Percentiles rank a stretch among this genome's conserved stretches.
Evolutionary conservation across 352 stramenopile genomes (phyloP).

Genomic region (Blastocystis sp.): DNA sequence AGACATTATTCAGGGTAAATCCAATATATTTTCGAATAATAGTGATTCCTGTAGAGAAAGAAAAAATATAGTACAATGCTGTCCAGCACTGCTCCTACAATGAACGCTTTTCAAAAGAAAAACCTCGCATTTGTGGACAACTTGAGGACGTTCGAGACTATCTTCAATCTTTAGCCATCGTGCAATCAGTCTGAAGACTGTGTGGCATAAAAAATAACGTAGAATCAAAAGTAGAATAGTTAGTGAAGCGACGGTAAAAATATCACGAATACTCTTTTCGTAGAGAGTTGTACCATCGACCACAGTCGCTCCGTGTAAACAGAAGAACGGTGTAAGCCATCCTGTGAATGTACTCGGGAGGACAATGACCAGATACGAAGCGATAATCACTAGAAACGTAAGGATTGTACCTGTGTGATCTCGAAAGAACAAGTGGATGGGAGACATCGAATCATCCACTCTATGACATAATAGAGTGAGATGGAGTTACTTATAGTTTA

Average conservation of each 20-base stretch:
- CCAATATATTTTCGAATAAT: not conserved
- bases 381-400: not conserved
- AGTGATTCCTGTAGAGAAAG: constrained; percentile 6
- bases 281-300: not conserved
- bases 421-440: constrained; percentile 33
- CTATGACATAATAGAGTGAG: not conserved
- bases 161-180: not conserved
- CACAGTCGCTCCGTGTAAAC: not conserved
- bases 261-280: constrained; percentile 11
- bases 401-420: constrained; percentile 33
- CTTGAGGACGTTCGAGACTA: not conserved
- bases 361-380: constrained; percentile 1
- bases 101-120: not conserved
- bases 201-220: constrained; percentile 38
- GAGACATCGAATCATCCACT: constrained; percentile 24
- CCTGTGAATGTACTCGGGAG: not conserved
- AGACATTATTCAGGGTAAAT: constrained; percentile 38
- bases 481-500: constrained; percentile 21
- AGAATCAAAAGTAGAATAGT: not conserved
- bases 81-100: constrained; percentile 22
- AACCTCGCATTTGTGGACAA: constrained; percentile 43
- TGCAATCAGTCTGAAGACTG: constrained; percentile 12
- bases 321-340: not conserved
- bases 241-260: not conserved
- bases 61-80: constrained; percentile 41